Base-by-base conservation (phyloP, 1,284 basidiomycete species). In the Ceratobasidium theobromae region DNA sequence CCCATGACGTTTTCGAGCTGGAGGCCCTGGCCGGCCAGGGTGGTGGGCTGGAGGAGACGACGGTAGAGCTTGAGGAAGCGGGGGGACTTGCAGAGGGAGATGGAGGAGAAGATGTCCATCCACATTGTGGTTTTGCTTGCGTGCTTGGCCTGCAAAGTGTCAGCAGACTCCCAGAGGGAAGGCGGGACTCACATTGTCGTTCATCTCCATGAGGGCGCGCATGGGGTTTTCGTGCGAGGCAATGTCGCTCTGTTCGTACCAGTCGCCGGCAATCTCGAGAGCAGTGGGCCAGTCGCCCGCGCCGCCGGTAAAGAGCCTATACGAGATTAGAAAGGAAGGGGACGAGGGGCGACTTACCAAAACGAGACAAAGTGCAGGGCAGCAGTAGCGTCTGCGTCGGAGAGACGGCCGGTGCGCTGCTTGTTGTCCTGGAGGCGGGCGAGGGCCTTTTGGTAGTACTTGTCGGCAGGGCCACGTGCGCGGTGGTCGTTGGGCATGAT, bases 111-210 rank as follows among this genome's bases (percentile, higher is more conserved):
- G 69, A 88, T 82, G 73, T 92, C 89, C 65, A 88, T 77, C 85
- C 87, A 90, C 89, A 91, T 82, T 2, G 84, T 87, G 46, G 81
- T 79, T 74, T 89, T 88, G 51, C 88, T 81, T 16, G 85, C 82
- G 69, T 86, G 78, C 70, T 84, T 82, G 11, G 79, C 80, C 3
- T 79, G 76, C 77, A 77, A 81, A 89, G 82, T 68, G 76, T 79
- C 64, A 82, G 77, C 72, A 88, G 79, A 81, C 70, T 71, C 81
- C 82, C 1, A 87, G 86, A 73, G 88, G 33, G 35, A 27, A 35
- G 35, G 35, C 14, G 30, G 21, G 48, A 32, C 57, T 6, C 41
- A 67, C 43, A 18, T 51, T 67, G n/a, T 55, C 45, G 45, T 51
- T 28, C 54, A 52, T 51, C 43, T 57, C 54, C 54, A 53, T 53